Evolutionary conservation across 768 basidiomycete genomes (phyloP).

Genomic region (Pleurotus cornucopiae): DNA sequence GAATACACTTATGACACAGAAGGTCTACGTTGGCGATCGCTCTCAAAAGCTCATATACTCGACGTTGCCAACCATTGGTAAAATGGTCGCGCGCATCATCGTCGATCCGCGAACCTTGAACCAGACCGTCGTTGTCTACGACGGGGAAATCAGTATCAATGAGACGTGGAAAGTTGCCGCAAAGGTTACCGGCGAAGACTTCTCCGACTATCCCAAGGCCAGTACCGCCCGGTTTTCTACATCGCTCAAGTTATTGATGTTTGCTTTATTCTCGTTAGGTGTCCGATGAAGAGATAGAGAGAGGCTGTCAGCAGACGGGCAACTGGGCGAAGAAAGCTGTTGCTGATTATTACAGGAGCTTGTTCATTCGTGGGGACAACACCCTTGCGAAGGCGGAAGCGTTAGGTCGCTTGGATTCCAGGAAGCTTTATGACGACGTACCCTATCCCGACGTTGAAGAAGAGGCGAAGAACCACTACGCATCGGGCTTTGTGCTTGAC

Average conservation of each 20-base stretch:
- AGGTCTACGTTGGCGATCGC: neutral
- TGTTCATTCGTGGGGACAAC: neutral
- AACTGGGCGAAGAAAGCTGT: neutral
- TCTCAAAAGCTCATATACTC: neutral
- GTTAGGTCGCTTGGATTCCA: neutral
- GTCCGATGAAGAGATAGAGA: neutral
- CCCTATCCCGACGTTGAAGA: neutral
- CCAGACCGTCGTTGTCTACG: neutral
- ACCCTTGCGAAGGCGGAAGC: neutral
- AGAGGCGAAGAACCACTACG: neutral
- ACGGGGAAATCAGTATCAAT: neutral
- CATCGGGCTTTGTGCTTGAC: neutral
- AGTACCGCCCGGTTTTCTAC: neutral
- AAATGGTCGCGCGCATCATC: neutral
- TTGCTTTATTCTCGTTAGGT: neutral
- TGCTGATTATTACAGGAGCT: neutral
- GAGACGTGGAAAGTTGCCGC: neutral
- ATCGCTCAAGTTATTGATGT: no score
- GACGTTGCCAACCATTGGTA: neutral
- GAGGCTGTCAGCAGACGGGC: neutral
- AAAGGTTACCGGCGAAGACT: neutral
- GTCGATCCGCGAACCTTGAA: neutral
- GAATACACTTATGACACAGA: neutral
- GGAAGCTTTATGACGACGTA: neutral
- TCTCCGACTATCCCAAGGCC: neutral